Evolutionary conservation across 495 filamentous ascomycete genomes (phyloP), one percentile per base, ranked within the genome.

Genomic region (Apodospora peruviana): DNA sequence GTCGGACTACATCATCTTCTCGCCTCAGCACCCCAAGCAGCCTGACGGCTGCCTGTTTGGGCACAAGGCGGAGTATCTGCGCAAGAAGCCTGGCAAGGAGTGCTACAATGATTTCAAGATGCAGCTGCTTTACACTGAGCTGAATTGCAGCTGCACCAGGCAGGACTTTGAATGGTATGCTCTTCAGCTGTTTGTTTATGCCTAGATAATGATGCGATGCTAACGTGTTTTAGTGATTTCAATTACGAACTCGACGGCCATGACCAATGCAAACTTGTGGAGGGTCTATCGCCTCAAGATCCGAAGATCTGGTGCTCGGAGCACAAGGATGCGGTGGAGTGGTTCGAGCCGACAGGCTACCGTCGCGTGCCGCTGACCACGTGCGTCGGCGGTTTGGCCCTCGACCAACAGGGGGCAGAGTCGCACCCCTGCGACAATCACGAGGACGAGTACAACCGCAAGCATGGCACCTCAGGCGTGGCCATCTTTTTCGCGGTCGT

Each of bases 91-190:
- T 14, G 76, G 78, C 4, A 67, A 72, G 25, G 69, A 84, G 19
- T 99, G 94, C 72, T 93, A 81, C 72, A 95, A 95, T 54, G 82
- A 85, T 45, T 75, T 66, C 20, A 74, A 73, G 46, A 72, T 93
- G 66, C 75, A 82, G 35, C 75, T 80, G 27, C 70, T 90, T 2
- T 87, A 89, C 68, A 74, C 75, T 37, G 72, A 71, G 39, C 62
- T 74, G 50, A 87, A 91, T 61, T 99, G 94, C 73, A 72, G 78
- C 47, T 99, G 94, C 64, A 85, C 78, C 2, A 74, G 85, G 23
- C 73, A 80, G 25, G 94, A 99, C 69, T 99, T 83, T 67, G 94
- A 99, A 79, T 99, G 93, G 90, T 95, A 69, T 69, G 81, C 69
- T 10, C 3, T 40, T 17, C 1, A 38, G 0, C 19, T 39, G 8